These are phyloP conservation scores for Adansonia digitata DNA, from an alignment of 345 rosid species.

Conservation along the genomic window DNA sequence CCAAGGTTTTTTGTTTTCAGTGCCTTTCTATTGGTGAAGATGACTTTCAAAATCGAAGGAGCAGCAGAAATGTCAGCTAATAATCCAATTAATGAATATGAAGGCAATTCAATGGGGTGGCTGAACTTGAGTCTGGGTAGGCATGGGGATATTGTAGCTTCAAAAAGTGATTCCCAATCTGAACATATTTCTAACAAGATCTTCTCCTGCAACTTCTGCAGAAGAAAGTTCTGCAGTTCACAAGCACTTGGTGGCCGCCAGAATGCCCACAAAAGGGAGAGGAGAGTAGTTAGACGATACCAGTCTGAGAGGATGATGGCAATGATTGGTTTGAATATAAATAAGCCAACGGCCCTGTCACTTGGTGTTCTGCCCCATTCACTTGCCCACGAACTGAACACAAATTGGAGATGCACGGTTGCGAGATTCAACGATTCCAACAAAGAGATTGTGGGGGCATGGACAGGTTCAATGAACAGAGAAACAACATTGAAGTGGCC, in stretches of 20 bases:
- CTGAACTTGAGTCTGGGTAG: neutral
- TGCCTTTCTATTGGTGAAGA: neutral
- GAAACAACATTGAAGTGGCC: slow-evolving; percentile 30
- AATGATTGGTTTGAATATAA: slow-evolving; percentile 16
- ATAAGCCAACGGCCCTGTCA: slow-evolving; percentile 14
- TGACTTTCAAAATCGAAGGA: neutral
- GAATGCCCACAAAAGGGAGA: slow-evolving; percentile 42
- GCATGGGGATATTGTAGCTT: neutral
- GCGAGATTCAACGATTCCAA: slow-evolving; percentile 19
- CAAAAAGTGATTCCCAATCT: neutral
- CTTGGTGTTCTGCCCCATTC: slow-evolving; percentile 39
- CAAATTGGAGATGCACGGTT: slow-evolving; percentile 11
- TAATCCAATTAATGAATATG: neutral
- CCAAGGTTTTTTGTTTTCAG: neutral
- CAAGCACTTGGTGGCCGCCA: slow-evolving; percentile 52
- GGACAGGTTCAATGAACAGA: slow-evolving; percentile 18
- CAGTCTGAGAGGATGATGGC: slow-evolving; percentile 24
- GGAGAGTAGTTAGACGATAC: slow-evolving; percentile 34
- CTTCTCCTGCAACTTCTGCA: slow-evolving; percentile 43
- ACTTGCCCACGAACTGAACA: slow-evolving; percentile 18
- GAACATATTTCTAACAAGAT: neutral
- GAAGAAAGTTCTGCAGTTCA: slow-evolving; percentile 40
- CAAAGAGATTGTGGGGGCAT: slow-evolving; percentile 13
- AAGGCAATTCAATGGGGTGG: neutral
- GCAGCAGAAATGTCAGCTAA: neutral